phyloP scores from a whole-genome alignment of 2,329 filamentous ascomycete species.

The Cladosporium sp. region DNA sequence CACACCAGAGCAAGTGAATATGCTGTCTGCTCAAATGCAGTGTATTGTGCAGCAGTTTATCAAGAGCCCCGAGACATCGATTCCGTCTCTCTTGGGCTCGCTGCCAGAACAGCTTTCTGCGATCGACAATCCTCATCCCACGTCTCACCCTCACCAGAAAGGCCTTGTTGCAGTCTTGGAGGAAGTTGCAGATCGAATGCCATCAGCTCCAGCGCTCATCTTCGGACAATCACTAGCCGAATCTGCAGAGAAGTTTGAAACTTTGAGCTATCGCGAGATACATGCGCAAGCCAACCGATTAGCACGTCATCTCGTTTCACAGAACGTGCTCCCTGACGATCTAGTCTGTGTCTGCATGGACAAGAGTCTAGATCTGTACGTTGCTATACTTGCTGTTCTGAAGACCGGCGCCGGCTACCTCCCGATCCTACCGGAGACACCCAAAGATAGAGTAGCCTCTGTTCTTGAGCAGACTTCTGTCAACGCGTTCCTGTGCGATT shows the following conservation, averaged over 20 bases:
- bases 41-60: conserved; percentile 46
- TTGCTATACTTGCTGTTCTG: conserved; percentile 67
- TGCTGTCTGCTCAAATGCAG: conserved; percentile 61
- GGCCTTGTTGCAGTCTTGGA: conserved; percentile 27
- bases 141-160: conserved; percentile 18
- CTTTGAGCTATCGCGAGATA: conserved; percentile 61
- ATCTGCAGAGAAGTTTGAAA: conserved; percentile 34
- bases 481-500: conserved; percentile 42
- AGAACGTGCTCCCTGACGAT: conserved; percentile 48
- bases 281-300: conserved; percentile 62
- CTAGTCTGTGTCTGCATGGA: conserved; percentile 73
- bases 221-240: conserved; percentile 53
- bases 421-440: conserved; percentile 72
- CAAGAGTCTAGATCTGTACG: conserved; percentile 69
- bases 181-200: conserved; percentile 45
- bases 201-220: conserved; percentile 58
- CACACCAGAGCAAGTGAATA: conserved; percentile 50
- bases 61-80: conserved; percentile 29
- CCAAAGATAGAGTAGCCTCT: conserved; percentile 53
- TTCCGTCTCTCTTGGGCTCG: conserved; percentile 30
- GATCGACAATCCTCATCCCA: conserved; percentile 38
- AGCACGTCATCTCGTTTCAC: conserved; percentile 51
- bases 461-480: conserved; percentile 62
- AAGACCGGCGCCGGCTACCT: conserved; percentile 76
- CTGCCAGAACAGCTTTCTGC: conserved; percentile 32